phyloP scores from a whole-genome alignment of 768 basidiomycete species.

The Botryobasidium botryosum region DNA sequence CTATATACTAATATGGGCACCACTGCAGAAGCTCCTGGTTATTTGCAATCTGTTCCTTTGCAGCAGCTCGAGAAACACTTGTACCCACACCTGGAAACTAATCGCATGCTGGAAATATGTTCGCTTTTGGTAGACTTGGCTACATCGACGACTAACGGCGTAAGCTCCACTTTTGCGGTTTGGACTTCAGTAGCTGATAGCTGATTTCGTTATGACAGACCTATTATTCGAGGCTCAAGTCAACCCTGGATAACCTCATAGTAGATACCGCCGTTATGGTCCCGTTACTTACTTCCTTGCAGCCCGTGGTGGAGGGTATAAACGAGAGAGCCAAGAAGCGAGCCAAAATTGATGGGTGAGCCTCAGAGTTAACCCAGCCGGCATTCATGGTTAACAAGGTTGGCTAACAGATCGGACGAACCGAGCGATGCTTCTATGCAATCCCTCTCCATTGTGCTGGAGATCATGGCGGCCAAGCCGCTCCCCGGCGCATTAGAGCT shows the following conservation, averaged over 20 bases:
- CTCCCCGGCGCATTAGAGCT: conserved; percentile 58
- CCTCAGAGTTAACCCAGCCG: neutral
- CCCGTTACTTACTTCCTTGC: conserved; percentile 33
- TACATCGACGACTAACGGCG: neutral
- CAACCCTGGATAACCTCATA: conserved; percentile 32
- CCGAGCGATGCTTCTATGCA: conserved; percentile 27
- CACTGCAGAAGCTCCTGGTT: neutral
- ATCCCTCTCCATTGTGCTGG: conserved; percentile 42
- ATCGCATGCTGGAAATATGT: neutral
- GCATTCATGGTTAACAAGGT: neutral
- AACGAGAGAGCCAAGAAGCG: conserved; percentile 45
- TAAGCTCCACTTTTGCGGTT: neutral
- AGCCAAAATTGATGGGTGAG: conserved; percentile 40
- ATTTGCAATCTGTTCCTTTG: neutral
- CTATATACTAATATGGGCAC: neutral
- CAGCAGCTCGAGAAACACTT: neutral
- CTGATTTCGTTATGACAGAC: too few species aligned
- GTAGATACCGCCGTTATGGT: conserved; percentile 35
- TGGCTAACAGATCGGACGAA: conserved; percentile 10
- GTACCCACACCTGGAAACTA: neutral
- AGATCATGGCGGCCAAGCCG: conserved; percentile 46
- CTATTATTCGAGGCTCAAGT: conserved; percentile 24
- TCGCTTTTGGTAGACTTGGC: neutral
- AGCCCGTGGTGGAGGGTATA: conserved; percentile 27
- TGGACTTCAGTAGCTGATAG: too few species aligned